Evolutionary conservation across 2,329 filamentous ascomycete species (phyloP), one percentile per base, ranked within the genome.

Genomic region (Talaromyces pinophilus): DNA sequence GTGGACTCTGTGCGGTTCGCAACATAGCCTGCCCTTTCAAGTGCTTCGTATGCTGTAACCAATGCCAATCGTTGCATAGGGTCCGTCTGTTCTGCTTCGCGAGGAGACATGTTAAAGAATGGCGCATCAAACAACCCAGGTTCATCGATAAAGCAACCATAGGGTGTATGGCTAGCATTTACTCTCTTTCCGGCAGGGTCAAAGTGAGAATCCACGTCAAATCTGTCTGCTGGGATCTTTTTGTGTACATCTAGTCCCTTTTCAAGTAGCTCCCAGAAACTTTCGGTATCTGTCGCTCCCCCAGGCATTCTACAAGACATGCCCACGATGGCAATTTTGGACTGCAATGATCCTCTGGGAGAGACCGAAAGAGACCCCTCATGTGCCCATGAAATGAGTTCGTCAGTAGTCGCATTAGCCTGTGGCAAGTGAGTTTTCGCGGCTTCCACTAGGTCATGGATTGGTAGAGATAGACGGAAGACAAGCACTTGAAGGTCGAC

Each of bases 31-130:
- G 89, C 88, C 87, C 91, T 91, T 76, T 95, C 92, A 59, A 95
- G 82, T 0, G 92, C 91, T 74, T 94, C 91, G 72, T 92, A 94
- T 0, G 90, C 90, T 2, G 91, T 92, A 10, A 89, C 86, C 22
- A 95, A 80, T 2, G 90, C 89, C 70, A 93, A 83, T 71, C 92
- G 86, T 75, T 92, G 91, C 85, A 92, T 92, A 0, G 92, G 92
- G 74, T 94, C 91, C 1, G 90, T 71, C 30, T 91, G 92, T 62
- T 87, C 86, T 33, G 91, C 92, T 78, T 94, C 91, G 71, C 90
- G 87, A 5, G 91, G 90, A 38, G 90, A 93, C 88, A 94, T 93
- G 78, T 92, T 92, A 85, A 94, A 94, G 80, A 94, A 93, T 0
- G 89, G 84, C 19, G 90, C 88, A 72, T 94, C 91, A 73, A 94